Evolutionary conservation across 345 rosid genomes (phyloP), one percentile per base, ranked within the genome.

Genomic region (Hibiscus trionum): DNA sequence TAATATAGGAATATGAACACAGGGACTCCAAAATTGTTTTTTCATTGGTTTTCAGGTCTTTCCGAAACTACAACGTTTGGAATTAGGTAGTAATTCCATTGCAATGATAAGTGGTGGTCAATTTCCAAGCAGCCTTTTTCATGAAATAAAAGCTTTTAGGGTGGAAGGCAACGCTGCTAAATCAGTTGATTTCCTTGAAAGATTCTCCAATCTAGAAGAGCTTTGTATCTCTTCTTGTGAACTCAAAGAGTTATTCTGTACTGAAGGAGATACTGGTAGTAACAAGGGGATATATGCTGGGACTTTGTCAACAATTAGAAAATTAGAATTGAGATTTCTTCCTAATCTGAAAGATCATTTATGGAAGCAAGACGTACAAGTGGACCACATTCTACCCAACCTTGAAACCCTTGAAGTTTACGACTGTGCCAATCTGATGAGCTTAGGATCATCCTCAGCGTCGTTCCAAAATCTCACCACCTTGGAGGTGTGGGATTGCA

Each of bases 21-120:
- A 19, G 10, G 10, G 14, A 11, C 26, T 57, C 31, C 15, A 17
- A 19, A 8, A 7, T 2, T 57, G 6, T 1, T 57, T 10, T 57
- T n/a, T n/a, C n/a, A 21, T 24, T 57, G 29, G 26, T 14, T 60
- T 56, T 2, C 72, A 81, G 81, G 70, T 50, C 10, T 14, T 76
- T 9, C 57, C 58, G 29, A 71, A 12, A 72, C 62, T 81, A 59
- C 74, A 76, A 15, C 21, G 56, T 0, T 0, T 81, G 15, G 0
- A 16, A 4, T 14, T 76, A 11, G 7, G 1, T 4, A 24, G 33
- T 14, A 46, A 64, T 1, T 56, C 64, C 24, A 27, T 59, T 1
- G 42, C 0, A 12, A 60, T 42, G 66, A 11, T n/a, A n/a, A n/a
- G n/a, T n/a, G n/a, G n/a, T n/a, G n/a, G n/a, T n/a, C n/a, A n/a